Base-by-base conservation (phyloP, 192 early-diverging fungal species). In the Entomortierella parvispora region DNA sequence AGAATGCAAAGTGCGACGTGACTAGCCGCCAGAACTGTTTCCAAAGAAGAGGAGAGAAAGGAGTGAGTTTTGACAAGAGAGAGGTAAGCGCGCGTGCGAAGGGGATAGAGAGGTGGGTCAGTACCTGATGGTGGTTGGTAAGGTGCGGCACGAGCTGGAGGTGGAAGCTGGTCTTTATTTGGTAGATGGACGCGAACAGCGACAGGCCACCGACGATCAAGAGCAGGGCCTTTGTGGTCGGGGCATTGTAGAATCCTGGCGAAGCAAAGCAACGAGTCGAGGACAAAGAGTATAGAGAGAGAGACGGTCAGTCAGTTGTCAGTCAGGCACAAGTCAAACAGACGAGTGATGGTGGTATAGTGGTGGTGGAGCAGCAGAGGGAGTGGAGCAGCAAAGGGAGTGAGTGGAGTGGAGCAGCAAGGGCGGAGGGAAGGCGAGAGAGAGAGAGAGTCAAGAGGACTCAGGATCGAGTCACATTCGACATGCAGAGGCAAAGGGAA, bases 191-290 rank as follows among this genome's bases (percentile, higher is more conserved):
- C 2, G 83, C 65, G 20, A 83, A 62, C 42, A 91, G 49, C 0
- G 88, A 83, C 18, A 80, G 83, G 6, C 66, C 69, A 11, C 87
- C 85, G 40, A 87, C 64, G 11, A 80, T 50, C 12, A 90, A 58
- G 7, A 87, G 49, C 25, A 89, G 60, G 11, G 75, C 59, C 64
- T 90, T 91, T n/a, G 85, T 88, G 22, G 84, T 80, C 17, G 87
- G 90, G 31, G 87, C 87, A 77, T 90, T 88, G 32, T 86, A 81
- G 60, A 91, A 90, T 33, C 90, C 90, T 87, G 67, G 18, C 9
- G 51, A 25, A 54, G 18, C 37, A 34, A 48, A 33, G 53, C 32
- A 15, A n/a, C n/a, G 55, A 11, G 8, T 17, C 33, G 55, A 37
- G 37, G 15, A 18, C 26, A 37, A 33, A 23, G n/a, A 49, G 10